Evolutionary conservation across 306 rosid species (phyloP).

Genomic region (Citrullus mucosospermus): DNA sequence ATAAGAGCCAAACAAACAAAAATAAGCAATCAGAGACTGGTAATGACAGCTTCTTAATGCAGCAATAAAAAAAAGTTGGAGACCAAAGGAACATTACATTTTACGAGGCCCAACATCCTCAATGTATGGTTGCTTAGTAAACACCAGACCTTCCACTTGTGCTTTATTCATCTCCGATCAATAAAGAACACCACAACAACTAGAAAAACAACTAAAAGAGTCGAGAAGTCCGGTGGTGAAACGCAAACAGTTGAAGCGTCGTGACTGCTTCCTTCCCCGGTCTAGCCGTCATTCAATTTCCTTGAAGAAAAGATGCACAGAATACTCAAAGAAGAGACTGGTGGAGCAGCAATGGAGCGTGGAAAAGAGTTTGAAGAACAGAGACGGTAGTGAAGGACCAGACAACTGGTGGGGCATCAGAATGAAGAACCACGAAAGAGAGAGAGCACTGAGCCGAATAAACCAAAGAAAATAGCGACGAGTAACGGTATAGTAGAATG

Average conservation of each 20-base stretch:
- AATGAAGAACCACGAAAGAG: background rate
- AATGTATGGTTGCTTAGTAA: constrained; percentile 66
- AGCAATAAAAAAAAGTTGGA: background rate
- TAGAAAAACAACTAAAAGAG: background rate
- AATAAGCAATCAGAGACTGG: background rate
- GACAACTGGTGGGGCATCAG: background rate
- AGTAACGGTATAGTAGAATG: background rate
- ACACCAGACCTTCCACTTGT: constrained; percentile 31
- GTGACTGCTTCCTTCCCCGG: background rate
- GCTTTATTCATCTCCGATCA: constrained; percentile 21
- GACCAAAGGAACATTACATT: constrained; percentile 28
- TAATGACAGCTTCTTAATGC: background rate
- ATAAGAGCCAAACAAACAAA: background rate
- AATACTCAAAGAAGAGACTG: background rate
- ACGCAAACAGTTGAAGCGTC: background rate
- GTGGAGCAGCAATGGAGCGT: background rate
- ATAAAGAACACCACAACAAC: background rate
- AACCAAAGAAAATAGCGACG: background rate
- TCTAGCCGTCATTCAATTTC: background rate
- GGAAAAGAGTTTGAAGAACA: background rate
- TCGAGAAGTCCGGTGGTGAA: background rate
- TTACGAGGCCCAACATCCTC: constrained; percentile 56
- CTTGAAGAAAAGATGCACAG: background rate
- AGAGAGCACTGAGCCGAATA: background rate
- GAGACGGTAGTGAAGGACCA: background rate